Evolutionary conservation across 768 basidiomycete species (phyloP).

Genomic region (Lactarius tabidus): DNA sequence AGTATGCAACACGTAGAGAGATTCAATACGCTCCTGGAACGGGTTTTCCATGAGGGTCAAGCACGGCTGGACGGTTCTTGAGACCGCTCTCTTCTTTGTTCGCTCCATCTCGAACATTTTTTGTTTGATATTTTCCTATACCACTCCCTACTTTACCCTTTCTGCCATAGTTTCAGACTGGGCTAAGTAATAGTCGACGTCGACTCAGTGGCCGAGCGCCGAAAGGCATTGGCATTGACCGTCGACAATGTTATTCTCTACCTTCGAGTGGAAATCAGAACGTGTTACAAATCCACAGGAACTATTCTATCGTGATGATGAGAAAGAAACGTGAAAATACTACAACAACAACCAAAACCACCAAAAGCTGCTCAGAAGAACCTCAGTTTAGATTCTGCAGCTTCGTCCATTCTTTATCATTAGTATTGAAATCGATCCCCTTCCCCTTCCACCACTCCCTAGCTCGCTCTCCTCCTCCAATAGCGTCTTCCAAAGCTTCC

Average conservation of each 20-base stretch:
- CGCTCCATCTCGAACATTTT: too few relatives aligned
- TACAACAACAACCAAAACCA: not conserved
- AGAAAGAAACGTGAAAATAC: too few relatives aligned
- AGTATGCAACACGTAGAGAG: slow-evolving; percentile 44
- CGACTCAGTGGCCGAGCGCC: too few relatives aligned
- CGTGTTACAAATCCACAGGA: not conserved
- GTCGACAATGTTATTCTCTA: not conserved
- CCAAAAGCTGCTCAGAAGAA: not conserved
- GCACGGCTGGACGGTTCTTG: not conserved
- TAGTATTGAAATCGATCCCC: slow-evolving; percentile 79
- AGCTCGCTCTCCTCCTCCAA: slow-evolving; percentile 71
- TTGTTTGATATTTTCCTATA: too few relatives aligned
- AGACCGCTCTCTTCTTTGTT: too few relatives aligned
- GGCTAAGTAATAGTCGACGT: too few relatives aligned
- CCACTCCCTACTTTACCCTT: too few relatives aligned
- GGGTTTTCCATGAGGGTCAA: slow-evolving; percentile 40
- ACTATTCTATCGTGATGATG: too few relatives aligned
- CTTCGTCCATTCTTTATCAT: slow-evolving; percentile 88
- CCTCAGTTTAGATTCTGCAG: slow-evolving; percentile 64
- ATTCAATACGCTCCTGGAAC: slow-evolving; percentile 57
- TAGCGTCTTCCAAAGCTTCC: slow-evolving; percentile 84
- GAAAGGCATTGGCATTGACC: not conserved
- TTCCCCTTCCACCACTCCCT: slow-evolving; percentile 78
- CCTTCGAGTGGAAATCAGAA: not conserved
- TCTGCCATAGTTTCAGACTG: too few relatives aligned